Conservation (phyloP, 2,329 filamentous ascomycete genomes). For the Microdochium nivale region DNA sequence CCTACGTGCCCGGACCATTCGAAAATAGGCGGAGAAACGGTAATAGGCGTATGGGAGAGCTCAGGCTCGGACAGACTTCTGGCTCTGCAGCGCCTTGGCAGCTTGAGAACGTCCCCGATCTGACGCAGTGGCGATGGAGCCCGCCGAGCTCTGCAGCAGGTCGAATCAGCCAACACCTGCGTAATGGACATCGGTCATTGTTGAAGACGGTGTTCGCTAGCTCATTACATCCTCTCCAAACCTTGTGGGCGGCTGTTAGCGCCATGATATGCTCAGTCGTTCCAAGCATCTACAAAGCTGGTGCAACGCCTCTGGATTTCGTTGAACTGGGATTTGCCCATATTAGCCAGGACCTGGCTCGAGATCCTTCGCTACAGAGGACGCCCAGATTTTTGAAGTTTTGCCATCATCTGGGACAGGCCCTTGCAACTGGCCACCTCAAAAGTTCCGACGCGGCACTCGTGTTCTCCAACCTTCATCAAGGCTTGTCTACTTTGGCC, state of each 20-base stretch:
- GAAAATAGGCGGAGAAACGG: constrained; percentile 45
- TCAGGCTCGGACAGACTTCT: constrained; percentile 30
- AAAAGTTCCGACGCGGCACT: background rate
- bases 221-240: background rate
- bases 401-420: background rate
- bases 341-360: background rate
- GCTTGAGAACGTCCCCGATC: constrained; percentile 31
- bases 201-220: background rate
- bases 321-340: background rate
- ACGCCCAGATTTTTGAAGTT: background rate
- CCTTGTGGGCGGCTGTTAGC: background rate
- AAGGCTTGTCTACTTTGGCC: background rate
- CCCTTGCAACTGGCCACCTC: background rate
- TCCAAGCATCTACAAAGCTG: background rate
- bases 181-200: background rate
- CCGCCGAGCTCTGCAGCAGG: constrained; percentile 28
- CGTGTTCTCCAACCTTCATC: background rate
- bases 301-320: background rate
- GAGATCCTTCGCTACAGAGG: background rate
- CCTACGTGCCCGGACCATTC: constrained; percentile 42
- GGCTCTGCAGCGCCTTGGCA: constrained; percentile 32
- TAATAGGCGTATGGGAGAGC: constrained; percentile 44
- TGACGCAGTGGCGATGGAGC: constrained; percentile 43
- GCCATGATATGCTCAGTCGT: background rate
- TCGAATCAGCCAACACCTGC: background rate